phyloP scores from a whole-genome alignment of 2,329 filamentous ascomycete species.

The Calonectria ilicicola region DNA sequence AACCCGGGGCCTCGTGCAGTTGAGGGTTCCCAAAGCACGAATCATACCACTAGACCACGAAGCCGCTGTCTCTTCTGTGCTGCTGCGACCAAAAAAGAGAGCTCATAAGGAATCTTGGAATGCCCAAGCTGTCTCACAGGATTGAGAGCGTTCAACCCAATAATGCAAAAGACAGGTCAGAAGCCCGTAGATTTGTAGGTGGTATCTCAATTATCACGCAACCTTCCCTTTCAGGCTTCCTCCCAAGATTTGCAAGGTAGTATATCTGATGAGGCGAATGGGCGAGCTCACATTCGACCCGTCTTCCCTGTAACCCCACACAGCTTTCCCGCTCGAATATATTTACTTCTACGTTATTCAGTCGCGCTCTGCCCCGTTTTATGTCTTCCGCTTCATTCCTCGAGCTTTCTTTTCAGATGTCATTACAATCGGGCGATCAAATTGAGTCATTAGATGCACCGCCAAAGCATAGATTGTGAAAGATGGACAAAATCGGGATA shows the following conservation, averaged over 20 bases:
- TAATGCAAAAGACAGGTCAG: background rate
- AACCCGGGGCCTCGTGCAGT: slow-evolving; percentile 14
- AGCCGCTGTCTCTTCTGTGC: background rate
- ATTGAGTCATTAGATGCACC: background rate
- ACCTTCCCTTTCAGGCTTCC: too few species aligned
- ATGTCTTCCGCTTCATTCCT: background rate
- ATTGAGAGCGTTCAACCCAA: too few species aligned
- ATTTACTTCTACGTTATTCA: too few species aligned
- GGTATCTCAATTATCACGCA: too few species aligned
- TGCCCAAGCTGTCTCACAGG: too few species aligned
- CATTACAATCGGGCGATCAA: background rate
- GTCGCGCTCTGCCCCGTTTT: background rate
- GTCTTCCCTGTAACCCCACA: too few species aligned
- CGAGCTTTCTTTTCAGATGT: background rate
- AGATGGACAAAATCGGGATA: background rate
- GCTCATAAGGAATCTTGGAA: background rate
- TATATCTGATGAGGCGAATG: too few species aligned
- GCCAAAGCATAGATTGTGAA: background rate
- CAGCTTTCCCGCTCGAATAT: too few species aligned
- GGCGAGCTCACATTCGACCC: too few species aligned
- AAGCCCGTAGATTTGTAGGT: too few species aligned
- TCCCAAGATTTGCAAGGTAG: too few species aligned
- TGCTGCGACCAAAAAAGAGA: background rate
- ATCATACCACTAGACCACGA: slow-evolving; percentile 19
- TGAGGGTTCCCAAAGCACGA: slow-evolving; percentile 9